Percentiles rank a stretch among this genome's conserved stretches.
phyloP scores from a whole-genome alignment of 495 filamentous ascomycete species.

The Neurospora cerealis region DNA sequence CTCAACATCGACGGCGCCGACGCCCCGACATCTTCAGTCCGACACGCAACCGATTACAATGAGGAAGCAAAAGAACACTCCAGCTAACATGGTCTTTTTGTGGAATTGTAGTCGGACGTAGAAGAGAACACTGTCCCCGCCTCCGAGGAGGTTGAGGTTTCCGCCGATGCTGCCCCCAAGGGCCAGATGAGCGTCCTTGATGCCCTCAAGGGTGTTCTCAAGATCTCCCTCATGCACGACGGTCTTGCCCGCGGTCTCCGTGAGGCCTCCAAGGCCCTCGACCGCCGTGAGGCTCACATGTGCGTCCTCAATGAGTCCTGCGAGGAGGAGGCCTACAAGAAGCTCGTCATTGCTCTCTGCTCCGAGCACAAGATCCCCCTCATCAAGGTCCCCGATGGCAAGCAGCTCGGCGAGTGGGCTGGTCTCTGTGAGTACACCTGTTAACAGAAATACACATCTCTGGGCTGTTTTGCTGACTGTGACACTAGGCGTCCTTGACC shows the following conservation, averaged over 20 bases:
- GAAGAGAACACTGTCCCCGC: slow-evolving; percentile 73
- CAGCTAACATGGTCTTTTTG: slow-evolving; percentile 14
- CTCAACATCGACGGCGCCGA: neutral
- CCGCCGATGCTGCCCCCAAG: slow-evolving; percentile 66
- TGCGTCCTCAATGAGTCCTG: slow-evolving; percentile 98
- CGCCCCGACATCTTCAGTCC: neutral
- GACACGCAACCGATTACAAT: neutral
- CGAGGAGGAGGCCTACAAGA: slow-evolving; percentile 99
- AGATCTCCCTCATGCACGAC: slow-evolving; percentile 98
- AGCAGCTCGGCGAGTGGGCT: slow-evolving; percentile 99
- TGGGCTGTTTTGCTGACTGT: slow-evolving; percentile 4
- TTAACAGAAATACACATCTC: neutral
- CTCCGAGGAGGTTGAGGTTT: slow-evolving; percentile 84
- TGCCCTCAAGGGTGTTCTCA: slow-evolving; percentile 93
- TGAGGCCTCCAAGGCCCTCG: slow-evolving; percentile 94
- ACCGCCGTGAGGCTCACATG: slow-evolving; percentile 97
- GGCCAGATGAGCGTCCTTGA: slow-evolving; percentile 97
- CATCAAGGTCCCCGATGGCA: slow-evolving; percentile 99
- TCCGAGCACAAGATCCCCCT: slow-evolving; percentile 98
- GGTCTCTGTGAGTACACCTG: slow-evolving; percentile 75
- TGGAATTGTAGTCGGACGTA: slow-evolving; percentile 44
- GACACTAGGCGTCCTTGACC: slow-evolving; percentile 79
- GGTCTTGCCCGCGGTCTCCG: slow-evolving; percentile 96
- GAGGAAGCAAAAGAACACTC: slow-evolving; percentile 1
- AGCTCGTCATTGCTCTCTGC: slow-evolving; percentile 96